Percentiles rank a stretch among this genome's conserved stretches.
phyloP scores from a whole-genome alignment of 139 green algal species.

The Trebouxia sp. region DNA sequence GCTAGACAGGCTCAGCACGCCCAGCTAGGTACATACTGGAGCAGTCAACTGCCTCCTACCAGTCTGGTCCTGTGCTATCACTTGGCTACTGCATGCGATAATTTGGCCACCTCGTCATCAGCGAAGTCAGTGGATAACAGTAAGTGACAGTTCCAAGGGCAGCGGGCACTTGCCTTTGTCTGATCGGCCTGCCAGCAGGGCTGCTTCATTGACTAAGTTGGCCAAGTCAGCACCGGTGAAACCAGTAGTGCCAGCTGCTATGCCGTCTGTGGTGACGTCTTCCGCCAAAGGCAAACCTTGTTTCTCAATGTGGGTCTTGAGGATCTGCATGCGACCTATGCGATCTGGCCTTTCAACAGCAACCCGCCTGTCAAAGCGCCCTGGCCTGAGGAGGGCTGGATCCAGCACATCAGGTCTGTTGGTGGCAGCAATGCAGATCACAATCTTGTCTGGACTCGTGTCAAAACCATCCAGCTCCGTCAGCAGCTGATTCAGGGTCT shows the following conservation, averaged over 20 bases:
- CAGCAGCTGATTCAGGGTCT: slow-evolving; percentile 93
- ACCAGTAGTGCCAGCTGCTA: slow-evolving; percentile 65
- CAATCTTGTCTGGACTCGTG: slow-evolving; percentile 45
- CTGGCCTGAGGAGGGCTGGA: slow-evolving; percentile 76
- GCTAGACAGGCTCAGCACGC: too few species aligned
- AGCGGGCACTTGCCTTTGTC: slow-evolving; percentile 23
- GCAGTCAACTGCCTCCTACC: too few species aligned
- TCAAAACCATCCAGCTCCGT: slow-evolving; percentile 90
- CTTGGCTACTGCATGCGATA: too few species aligned
- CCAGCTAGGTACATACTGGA: too few species aligned
- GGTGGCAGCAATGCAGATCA: slow-evolving; percentile 89
- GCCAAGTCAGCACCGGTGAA: slow-evolving; percentile 80
- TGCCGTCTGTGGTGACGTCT: slow-evolving; percentile 37
- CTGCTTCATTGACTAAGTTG: slow-evolving; percentile 66
- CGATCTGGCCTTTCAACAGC: slow-evolving; percentile 77
- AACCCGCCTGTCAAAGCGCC: slow-evolving; percentile 83
- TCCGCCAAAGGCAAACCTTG: slow-evolving; percentile 55
- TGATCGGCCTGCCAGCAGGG: slow-evolving; percentile 60
- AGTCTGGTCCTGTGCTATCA: too few species aligned
- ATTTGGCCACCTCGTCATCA: too few species aligned
- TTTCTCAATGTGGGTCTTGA: slow-evolving; percentile 61
- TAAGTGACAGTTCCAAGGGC: too few species aligned
- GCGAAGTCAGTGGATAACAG: too few species aligned
- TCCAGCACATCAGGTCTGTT: slow-evolving; percentile 91
- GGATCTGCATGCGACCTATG: slow-evolving; percentile 54